Percentiles rank a stretch among this genome's conserved stretches.
These are phyloP conservation scores for Filobasidium uniguttulatum DNA, from an alignment of 1,284 basidiomycete species.

Conservation along the genomic window DNA sequence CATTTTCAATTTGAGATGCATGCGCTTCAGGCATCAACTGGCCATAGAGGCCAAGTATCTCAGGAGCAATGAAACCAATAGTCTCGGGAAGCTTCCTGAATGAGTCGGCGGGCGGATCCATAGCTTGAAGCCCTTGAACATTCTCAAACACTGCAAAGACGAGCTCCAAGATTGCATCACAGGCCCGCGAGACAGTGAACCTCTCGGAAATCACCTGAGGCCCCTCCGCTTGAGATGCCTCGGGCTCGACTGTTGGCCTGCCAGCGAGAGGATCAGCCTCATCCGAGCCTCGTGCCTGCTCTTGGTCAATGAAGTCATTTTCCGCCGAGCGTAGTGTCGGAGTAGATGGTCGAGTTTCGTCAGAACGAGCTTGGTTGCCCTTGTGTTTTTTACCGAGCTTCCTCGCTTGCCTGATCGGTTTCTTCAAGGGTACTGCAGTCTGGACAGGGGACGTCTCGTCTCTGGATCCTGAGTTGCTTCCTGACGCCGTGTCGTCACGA, in stretches of 20 bases:
- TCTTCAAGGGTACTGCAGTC: slow-evolving; percentile 1
- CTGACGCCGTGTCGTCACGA: too few species aligned
- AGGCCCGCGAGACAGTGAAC: slow-evolving; percentile 1
- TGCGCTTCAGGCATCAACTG: slow-evolving; percentile 66
- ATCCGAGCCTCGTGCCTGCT: too few species aligned
- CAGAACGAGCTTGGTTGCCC: too few species aligned
- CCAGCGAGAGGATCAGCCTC: too few species aligned
- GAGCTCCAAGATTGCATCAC: slow-evolving; percentile 4
- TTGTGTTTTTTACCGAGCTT: slow-evolving; percentile 15
- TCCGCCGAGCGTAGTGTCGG: too few species aligned
- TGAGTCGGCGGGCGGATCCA: background rate
- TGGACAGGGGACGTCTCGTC: background rate
- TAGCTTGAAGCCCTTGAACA: slow-evolving; percentile 1
- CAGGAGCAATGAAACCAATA: slow-evolving; percentile 37
- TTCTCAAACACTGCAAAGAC: slow-evolving; percentile 2
- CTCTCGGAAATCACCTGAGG: background rate
- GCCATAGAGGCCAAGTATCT: slow-evolving; percentile 65
- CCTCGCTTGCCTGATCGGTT: slow-evolving; percentile 14
- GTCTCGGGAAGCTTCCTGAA: slow-evolving; percentile 14
- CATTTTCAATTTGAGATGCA: slow-evolving; percentile 42
- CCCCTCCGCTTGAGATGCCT: background rate
- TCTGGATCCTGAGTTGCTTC: background rate
- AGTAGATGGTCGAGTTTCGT: too few species aligned
- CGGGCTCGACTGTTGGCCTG: too few species aligned
- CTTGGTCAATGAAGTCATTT: too few species aligned